Conservation (phyloP, 352 stramenopile species). For the Phytophthora chlamydospora region DNA sequence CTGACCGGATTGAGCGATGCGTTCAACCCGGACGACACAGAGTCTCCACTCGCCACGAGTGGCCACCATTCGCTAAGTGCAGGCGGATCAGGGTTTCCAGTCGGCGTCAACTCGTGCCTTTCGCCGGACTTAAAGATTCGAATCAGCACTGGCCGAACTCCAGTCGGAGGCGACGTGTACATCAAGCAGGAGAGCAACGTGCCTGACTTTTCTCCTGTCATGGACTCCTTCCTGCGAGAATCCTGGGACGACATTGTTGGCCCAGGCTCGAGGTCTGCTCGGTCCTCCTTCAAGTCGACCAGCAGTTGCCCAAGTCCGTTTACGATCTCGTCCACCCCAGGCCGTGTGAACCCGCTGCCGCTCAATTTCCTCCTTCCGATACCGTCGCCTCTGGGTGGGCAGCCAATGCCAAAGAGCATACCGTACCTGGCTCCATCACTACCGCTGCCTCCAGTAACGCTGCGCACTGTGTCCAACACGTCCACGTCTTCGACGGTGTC, state of each 20-base stretch:
- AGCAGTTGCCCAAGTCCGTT: slow-evolving; percentile 14
- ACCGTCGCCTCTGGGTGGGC: slow-evolving; percentile 17
- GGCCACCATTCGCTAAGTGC: slow-evolving; percentile 5
- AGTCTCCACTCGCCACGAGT: slow-evolving; percentile 22
- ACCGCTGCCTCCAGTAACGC: slow-evolving; percentile 24
- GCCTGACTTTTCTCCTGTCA: slow-evolving; percentile 52
- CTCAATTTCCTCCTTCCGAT: slow-evolving; percentile 31
- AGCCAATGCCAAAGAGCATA: slow-evolving; percentile 24
- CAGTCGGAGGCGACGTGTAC: slow-evolving; percentile 25
- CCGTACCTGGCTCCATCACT: slow-evolving; percentile 24
- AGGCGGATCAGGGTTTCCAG: slow-evolving; percentile 1
- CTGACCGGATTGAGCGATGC: slow-evolving; percentile 51
- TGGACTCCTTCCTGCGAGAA: slow-evolving; percentile 68
- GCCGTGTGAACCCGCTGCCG: slow-evolving; percentile 37
- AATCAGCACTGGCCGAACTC: slow-evolving; percentile 21
- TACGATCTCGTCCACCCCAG: slow-evolving; percentile 24
- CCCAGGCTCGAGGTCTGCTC: slow-evolving; percentile 25
- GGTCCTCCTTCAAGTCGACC: slow-evolving; percentile 32
- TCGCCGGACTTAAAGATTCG: slow-evolving; percentile 51
- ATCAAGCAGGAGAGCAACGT: slow-evolving; percentile 52
- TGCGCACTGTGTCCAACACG: slow-evolving; percentile 32
- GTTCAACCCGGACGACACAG: slow-evolving; percentile 42
- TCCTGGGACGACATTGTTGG: slow-evolving; percentile 61
- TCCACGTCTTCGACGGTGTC: slow-evolving; percentile 34
- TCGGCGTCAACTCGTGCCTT: slow-evolving; percentile 21